Evolutionary conservation across 805 yeast genomes (phyloP), one percentile per base, ranked within the genome.

Genomic region (Yamadazyma nakazawae): DNA sequence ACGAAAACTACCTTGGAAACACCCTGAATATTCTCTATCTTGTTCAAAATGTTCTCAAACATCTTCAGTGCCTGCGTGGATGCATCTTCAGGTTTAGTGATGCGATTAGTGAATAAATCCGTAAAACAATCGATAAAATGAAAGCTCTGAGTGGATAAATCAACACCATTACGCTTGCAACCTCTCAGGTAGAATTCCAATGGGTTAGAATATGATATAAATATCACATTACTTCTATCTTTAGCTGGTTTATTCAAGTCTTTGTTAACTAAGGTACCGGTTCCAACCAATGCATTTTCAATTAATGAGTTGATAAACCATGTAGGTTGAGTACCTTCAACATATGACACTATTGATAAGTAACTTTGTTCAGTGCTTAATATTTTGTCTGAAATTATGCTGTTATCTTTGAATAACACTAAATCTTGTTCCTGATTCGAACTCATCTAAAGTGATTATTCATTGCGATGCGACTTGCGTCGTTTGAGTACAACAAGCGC

Each of bases 251-350:
- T 53, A 14, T 40, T 52, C 18, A 62, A 51, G 42, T 64, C 74
- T 39, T 58, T 54, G 48, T 67, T 62, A 42, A 66, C 76, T 71
- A 54, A 71, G 35, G 45, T 69, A 54, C 66, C 72, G 40, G 81
- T 74, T 4, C 82, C 85, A 14, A 64, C 55, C 13, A 80, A 51
- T 21, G 71, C 63, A 31, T 71, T 73, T 54, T 84, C 88, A 8
- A 82, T 63, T 18, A 85, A 59, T 1, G 82, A 73, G 45, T 73
- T 74, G 3, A 76, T 56, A 34, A 85, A 66, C 92, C 92, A 85
- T 5, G 79, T 61, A 1, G 91, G 81, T 24, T 79, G 73, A 0
- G 86, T 82, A 0, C 85, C 82, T 45, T 63, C 70, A 3, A 54
- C 54, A 45, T 70, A 66, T 1, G 73, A 55, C 7, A 72, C 58